phyloP scores from a whole-genome alignment of 2,329 filamentous ascomycete genomes.

The Sclerotiophoma versabilis region DNA sequence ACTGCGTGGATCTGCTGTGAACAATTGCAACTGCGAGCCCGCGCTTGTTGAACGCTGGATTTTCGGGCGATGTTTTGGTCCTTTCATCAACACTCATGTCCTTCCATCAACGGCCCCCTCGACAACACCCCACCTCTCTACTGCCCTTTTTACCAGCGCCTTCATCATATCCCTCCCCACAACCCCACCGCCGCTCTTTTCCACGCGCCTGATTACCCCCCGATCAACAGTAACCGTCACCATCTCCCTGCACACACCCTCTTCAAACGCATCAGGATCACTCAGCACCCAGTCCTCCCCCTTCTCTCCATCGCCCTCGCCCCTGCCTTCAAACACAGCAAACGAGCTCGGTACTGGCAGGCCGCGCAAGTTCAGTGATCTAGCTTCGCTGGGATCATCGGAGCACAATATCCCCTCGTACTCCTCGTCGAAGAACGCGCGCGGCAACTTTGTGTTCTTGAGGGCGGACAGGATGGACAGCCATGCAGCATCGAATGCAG shows the following conservation, averaged over 20 bases:
- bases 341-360: slow-evolving; percentile 80
- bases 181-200: slow-evolving; percentile 81
- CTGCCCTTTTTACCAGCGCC: slow-evolving; percentile 65
- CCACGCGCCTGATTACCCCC: slow-evolving; percentile 73
- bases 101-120: slow-evolving; percentile 35
- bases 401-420: slow-evolving; percentile 80
- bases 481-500: slow-evolving; percentile 92
- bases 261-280: slow-evolving; percentile 91
- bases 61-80: no score
- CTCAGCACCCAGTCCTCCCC: slow-evolving; percentile 72
- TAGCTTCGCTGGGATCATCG: slow-evolving; percentile 61
- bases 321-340: slow-evolving; percentile 67
- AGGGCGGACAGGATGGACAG: slow-evolving; percentile 82
- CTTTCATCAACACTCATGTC: not conserved
- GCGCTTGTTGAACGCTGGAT: no score
- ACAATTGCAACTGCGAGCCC: not conserved
- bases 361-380: slow-evolving; percentile 65
- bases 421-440: slow-evolving; percentile 84
- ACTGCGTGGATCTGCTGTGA: no score
- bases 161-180: slow-evolving; percentile 70
- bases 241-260: slow-evolving; percentile 81
- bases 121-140: slow-evolving; percentile 70
- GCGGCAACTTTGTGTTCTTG: slow-evolving; percentile 76
- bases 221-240: slow-evolving; percentile 87
- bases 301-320: slow-evolving; percentile 54